Conservation (phyloP, 2,329 filamentous ascomycete genomes). For the Penicillium crustosum region DNA sequence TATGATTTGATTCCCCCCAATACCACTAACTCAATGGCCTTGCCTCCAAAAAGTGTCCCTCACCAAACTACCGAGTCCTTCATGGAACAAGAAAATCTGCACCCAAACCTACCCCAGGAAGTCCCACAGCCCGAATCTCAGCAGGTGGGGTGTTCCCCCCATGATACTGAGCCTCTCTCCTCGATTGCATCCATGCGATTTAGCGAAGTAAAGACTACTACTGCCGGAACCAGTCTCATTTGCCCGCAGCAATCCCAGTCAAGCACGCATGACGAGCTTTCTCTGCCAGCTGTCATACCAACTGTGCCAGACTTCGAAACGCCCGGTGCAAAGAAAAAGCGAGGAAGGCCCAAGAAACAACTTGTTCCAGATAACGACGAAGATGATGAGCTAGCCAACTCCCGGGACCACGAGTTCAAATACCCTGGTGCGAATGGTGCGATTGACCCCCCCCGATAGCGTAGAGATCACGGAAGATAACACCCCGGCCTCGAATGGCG, state of each 20-base stretch:
- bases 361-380: slow-evolving; percentile 25
- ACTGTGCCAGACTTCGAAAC: slow-evolving; percentile 26
- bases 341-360: slow-evolving; percentile 35
- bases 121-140: slow-evolving; percentile 26
- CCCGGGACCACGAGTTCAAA: slow-evolving; percentile 3
- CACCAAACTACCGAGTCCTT: background rate
- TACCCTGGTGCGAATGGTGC: slow-evolving; percentile 6
- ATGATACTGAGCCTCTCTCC: slow-evolving; percentile 44
- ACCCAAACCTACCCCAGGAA: slow-evolving; percentile 7
- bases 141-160: slow-evolving; percentile 26
- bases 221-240: slow-evolving; percentile 5
- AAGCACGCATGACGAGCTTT: slow-evolving; percentile 31
- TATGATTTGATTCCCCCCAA: slow-evolving; percentile 16
- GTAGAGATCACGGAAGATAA: slow-evolving; percentile 23
- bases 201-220: slow-evolving; percentile 28
- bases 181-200: slow-evolving; percentile 31
- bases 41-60: background rate
- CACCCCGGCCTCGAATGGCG: slow-evolving; percentile 7
- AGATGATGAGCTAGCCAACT: slow-evolving; percentile 30
- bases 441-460: slow-evolving; percentile 15
- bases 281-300: slow-evolving; percentile 20
- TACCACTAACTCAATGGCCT: slow-evolving; percentile 3
- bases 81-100: background rate
- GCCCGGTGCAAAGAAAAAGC: slow-evolving; percentile 28
- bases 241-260: slow-evolving; percentile 21